These are phyloP conservation scores for Misopates orontium DNA, from an alignment of 257 asterid genomes.

Conservation along the genomic window DNA sequence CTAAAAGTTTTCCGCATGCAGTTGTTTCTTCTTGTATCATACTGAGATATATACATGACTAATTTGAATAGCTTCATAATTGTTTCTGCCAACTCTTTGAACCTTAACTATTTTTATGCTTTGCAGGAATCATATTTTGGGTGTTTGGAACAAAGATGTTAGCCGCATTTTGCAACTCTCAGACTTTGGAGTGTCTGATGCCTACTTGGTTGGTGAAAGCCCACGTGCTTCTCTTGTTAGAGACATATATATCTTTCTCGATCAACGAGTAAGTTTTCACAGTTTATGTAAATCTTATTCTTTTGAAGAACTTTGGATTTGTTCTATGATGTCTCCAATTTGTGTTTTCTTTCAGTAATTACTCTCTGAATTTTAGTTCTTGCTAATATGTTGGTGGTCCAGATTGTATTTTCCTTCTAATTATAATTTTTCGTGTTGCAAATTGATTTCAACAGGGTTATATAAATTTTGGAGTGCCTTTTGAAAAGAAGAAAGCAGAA, in stretches of 20 bases:
- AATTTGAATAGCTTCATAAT: constrained; percentile 13
- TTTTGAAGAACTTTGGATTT: constrained; percentile 7
- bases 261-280: constrained; percentile 76
- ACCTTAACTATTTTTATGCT: constrained; percentile 31
- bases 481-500: constrained; percentile 54
- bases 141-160: constrained; percentile 95
- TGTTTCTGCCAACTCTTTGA: constrained; percentile 22
- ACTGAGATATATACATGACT: constrained; percentile 12
- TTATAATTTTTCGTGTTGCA: constrained; percentile 25
- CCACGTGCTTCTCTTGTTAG: constrained; percentile 64
- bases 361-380: constrained; percentile 20
- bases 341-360: constrained; percentile 18
- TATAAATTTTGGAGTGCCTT: constrained; percentile 90
- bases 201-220: constrained; percentile 55
- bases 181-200: constrained; percentile 72
- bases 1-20: neutral
- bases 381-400: constrained; percentile 16
- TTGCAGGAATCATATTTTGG: constrained; percentile 80
- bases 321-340: constrained; percentile 18
- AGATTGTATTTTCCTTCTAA: constrained; percentile 14
- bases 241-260: constrained; percentile 77
- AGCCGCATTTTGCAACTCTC: constrained; percentile 72
- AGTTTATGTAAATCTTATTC: constrained; percentile 6
- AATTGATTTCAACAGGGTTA: constrained; percentile 63
- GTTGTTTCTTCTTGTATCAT: neutral